These are phyloP conservation scores for Helotiales sp. DNA, from an alignment of 2,329 filamentous ascomycete species.

Conservation along the genomic window DNA sequence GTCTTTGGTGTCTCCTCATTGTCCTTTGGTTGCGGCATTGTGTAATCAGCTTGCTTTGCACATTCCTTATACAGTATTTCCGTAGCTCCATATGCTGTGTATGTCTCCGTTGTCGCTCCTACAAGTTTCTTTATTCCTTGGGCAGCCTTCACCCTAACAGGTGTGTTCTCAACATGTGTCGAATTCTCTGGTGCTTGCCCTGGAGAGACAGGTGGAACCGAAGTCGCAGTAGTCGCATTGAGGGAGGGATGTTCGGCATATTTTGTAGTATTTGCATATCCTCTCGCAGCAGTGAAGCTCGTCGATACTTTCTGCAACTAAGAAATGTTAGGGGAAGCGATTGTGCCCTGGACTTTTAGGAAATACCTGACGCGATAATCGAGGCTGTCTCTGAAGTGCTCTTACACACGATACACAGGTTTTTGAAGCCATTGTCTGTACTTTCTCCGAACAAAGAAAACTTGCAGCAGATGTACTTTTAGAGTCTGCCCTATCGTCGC, in stretches of 20 bases:
- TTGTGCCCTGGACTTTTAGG: neutral
- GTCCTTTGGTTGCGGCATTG: slow-evolving; percentile 25
- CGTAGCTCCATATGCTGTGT: slow-evolving; percentile 77
- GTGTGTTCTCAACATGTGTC: slow-evolving; percentile 2
- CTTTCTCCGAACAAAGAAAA: neutral
- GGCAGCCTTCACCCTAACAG: slow-evolving; percentile 15
- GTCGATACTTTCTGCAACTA: slow-evolving; percentile 3
- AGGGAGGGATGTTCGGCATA: slow-evolving; percentile 24
- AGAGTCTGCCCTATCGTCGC: neutral
- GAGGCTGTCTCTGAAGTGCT: slow-evolving; percentile 24
- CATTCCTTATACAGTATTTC: slow-evolving; percentile 58
- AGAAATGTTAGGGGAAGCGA: slow-evolving; percentile 10
- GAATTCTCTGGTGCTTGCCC: slow-evolving; percentile 5
- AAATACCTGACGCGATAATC: slow-evolving; percentile 20
- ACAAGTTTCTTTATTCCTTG: slow-evolving; percentile 14
- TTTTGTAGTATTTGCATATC: slow-evolving; percentile 29
- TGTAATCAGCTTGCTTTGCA: slow-evolving; percentile 28
- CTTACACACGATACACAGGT: slow-evolving; percentile 33
- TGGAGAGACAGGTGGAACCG: slow-evolving; percentile 23
- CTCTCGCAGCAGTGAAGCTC: slow-evolving; percentile 15
- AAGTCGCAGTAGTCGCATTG: slow-evolving; percentile 21
- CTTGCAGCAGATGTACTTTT: neutral
- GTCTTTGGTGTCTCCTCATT: slow-evolving; percentile 69
- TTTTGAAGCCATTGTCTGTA: slow-evolving; percentile 27
- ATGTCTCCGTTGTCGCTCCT: slow-evolving; percentile 55